Percentiles rank a stretch among this genome's conserved stretches.
Evolutionary conservation across 2,329 filamentous ascomycete genomes (phyloP).

Genomic region (Fusarium heterosporum): DNA sequence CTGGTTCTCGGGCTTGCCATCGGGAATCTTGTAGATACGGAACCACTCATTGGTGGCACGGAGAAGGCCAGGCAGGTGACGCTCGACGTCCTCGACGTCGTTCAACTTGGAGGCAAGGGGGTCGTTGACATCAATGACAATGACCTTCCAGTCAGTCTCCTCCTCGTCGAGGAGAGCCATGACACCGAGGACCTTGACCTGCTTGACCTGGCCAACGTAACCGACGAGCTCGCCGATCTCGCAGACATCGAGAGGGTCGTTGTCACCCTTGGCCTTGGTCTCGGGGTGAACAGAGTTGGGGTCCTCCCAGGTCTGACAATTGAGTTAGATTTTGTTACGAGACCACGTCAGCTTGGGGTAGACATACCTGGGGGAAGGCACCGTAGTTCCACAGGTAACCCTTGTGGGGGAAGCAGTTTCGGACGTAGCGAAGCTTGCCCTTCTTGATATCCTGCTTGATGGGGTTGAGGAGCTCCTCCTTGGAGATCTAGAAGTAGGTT

Average conservation of each 20-base stretch:
- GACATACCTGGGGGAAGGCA: constrained; percentile 90
- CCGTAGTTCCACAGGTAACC: constrained; percentile 99
- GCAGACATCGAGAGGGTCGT: constrained; percentile 98
- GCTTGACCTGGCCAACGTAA: constrained; percentile 96
- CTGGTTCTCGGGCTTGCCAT: constrained; percentile 99
- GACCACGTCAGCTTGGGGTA: constrained; percentile 11
- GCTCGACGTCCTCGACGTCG: constrained; percentile 98
- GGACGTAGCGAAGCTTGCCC: constrained; percentile 98
- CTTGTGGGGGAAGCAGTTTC: constrained; percentile 99
- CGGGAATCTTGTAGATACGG: constrained; percentile 99
- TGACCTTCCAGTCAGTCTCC: constrained; percentile 99
- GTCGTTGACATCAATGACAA: constrained; percentile 98
- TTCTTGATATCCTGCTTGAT: constrained; percentile 99
- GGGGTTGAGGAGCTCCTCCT: constrained; percentile 97
- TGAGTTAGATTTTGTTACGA: constrained; percentile 20
- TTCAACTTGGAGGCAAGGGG: constrained; percentile 96
- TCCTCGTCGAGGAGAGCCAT: constrained; percentile 99
- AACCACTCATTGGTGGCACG: constrained; percentile 99
- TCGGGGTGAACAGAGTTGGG: constrained; percentile 95
- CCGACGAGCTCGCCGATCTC: constrained; percentile 99
- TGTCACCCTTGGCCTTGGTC: constrained; percentile 99
- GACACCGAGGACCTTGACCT: constrained; percentile 99
- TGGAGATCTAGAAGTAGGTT: constrained; percentile 82
- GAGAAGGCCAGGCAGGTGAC: constrained; percentile 95
- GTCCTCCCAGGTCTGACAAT: constrained; percentile 93